Evolutionary conservation across 805 yeast genomes (phyloP), one percentile per base, ranked within the genome.

Genomic region (Clavispora fructus): DNA sequence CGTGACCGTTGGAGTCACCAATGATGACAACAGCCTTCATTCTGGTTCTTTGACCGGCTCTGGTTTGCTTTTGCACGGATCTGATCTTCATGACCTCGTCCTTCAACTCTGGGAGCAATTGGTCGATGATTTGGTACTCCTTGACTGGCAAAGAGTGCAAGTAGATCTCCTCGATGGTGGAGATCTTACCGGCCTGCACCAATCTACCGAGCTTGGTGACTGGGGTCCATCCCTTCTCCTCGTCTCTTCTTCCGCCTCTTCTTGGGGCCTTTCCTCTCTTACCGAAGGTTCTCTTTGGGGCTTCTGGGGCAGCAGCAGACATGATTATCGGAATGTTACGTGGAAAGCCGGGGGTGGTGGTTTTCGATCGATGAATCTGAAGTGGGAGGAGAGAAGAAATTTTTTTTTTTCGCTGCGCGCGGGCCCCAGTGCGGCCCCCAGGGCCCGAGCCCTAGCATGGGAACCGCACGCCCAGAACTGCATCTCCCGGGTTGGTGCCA

Each of bases 11-110:
- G 71, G 91, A 80, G 83, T 94, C 99, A 83, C 99, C 99, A 74
- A 94, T 90, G 71, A 94, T 90, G 73, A 94, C 98, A 71, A 94
- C 96, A 77, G 98, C 99, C 94, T 95, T 95, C 86, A 94, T 91
- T 85, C 99, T 90, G 80, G 98, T 94, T 85, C 99, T 92, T 85
- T 94, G 99, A 90, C 99, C 99, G 69, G 99, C 99, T 80, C 96
- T 85, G 84, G 99, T 94, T 82, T 94, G 99, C 86, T 94, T 94
- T 82, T 94, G 99, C 66, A 94, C 99, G 63, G 99, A 95, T 82
- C 92, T 85, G 82, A 94, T 94, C 89, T 92, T 92, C 99, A 94
- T 94, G 71, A 94, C 97, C 81, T 92, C 96, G 75, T 94, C 99
- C 79, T 86, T 84, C 73, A 94, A 85, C 70, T 79, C 85, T 74